These are phyloP conservation scores for Liquidambar formosana DNA, from an alignment of 164 flowering plant species.

Conservation along the genomic window DNA sequence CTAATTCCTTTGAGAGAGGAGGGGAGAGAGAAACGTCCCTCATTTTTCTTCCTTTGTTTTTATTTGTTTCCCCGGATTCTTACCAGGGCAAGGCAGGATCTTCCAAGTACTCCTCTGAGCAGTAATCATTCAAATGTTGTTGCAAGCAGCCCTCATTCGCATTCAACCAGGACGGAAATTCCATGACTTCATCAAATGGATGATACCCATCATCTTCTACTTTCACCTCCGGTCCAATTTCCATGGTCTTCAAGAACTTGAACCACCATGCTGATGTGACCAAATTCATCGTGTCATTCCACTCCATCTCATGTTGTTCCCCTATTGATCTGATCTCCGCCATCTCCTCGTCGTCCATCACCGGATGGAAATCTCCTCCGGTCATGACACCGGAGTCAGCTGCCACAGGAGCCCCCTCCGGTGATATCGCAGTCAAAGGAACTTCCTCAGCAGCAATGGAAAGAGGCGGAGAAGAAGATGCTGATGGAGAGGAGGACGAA, in stretches of 20 bases:
- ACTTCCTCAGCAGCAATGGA: conserved; percentile 29
- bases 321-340: conserved; percentile 84
- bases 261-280: conserved; percentile 90
- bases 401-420: conserved; percentile 23
- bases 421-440: conserved; percentile 14
- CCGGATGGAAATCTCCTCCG: conserved; percentile 47
- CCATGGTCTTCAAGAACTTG: conserved; percentile 65
- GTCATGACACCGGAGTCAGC: conserved; percentile 3
- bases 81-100: conserved; percentile 84
- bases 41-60: neutral
- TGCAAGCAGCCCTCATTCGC: conserved; percentile 48
- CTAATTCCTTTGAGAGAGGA: too few species aligned
- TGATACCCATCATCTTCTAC: conserved; percentile 35
- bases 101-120: conserved; percentile 44
- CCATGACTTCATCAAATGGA: conserved; percentile 64
- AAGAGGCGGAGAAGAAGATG: conserved; percentile 44
- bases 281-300: conserved; percentile 76
- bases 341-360: conserved; percentile 75
- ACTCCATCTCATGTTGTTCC: conserved; percentile 82
- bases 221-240: conserved; percentile 33
- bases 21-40: neutral
- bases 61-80: conserved; percentile 7
- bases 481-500: conserved; percentile 34
- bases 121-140: conserved; percentile 47
- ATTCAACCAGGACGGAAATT: conserved; percentile 83